Evolutionary conservation across 495 filamentous ascomycete species (phyloP).

Genomic region (Podospora bellae-mahoneyi): DNA sequence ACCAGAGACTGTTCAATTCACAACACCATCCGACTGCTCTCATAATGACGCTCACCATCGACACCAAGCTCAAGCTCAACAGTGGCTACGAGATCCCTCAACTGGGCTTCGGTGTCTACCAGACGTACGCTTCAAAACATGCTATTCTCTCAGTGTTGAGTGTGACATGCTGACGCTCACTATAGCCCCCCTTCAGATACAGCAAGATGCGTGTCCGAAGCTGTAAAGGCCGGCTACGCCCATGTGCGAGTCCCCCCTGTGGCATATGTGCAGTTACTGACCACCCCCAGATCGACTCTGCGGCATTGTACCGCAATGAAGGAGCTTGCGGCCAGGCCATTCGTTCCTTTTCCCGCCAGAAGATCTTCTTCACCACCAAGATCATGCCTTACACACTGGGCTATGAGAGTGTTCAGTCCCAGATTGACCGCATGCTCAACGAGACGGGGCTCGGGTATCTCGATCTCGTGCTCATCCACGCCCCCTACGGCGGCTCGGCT

Average conservation of each 20-base stretch:
- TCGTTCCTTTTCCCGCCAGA: conserved; percentile 43
- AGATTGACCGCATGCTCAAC: conserved; percentile 50
- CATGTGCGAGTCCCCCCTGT: conserved; percentile 48
- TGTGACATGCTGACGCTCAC: neutral
- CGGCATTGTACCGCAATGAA: conserved; percentile 69
- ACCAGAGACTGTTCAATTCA: neutral
- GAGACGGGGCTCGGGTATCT: conserved; percentile 57
- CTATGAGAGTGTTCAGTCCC: conserved; percentile 50
- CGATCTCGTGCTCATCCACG: conserved; percentile 61
- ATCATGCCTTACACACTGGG: conserved; percentile 41
- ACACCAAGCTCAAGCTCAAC: conserved; percentile 63
- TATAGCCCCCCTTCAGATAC: conserved; percentile 34
- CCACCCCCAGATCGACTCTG: conserved; percentile 61
- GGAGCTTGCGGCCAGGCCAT: conserved; percentile 61
- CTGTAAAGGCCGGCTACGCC: conserved; percentile 67
- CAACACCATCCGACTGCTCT: neutral
- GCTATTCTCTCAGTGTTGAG: neutral
- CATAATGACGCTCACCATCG: conserved; percentile 60
- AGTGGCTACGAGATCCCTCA: conserved; percentile 76
- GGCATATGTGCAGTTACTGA: neutral
- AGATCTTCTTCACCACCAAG: conserved; percentile 75
- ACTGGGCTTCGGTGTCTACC: conserved; percentile 73
- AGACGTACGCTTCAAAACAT: conserved; percentile 51
- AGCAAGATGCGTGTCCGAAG: conserved; percentile 55
- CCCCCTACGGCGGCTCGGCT: conserved; percentile 57